Evolutionary conservation across 352 stramenopile genomes (phyloP).

Genomic region (Phytophthora sp.): DNA sequence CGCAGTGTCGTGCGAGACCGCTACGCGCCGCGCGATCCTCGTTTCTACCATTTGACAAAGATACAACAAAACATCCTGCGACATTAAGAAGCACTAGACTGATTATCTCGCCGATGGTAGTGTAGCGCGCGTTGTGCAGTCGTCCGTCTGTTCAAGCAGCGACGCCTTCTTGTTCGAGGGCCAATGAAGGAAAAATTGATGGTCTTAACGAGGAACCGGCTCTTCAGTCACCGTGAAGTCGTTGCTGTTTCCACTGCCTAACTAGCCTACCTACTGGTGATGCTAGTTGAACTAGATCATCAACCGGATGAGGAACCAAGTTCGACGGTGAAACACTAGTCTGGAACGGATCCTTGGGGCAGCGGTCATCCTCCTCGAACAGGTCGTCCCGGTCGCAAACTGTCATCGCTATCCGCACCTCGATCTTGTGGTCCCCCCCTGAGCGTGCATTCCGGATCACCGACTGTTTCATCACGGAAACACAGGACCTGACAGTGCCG

Average conservation of each 20-base stretch:
- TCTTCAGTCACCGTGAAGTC: conserved; percentile 9
- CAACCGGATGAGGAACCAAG: conserved; percentile 7
- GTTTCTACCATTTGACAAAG: too few species aligned
- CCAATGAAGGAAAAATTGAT: background rate
- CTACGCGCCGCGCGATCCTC: too few species aligned
- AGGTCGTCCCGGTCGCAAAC: conserved; percentile 17
- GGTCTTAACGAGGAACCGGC: background rate
- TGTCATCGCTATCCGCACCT: conserved; percentile 29
- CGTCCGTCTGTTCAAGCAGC: conserved; percentile 12
- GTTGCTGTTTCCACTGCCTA: background rate
- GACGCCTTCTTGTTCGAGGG: conserved; percentile 37
- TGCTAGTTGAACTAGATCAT: too few species aligned
- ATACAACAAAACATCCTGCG: too few species aligned
- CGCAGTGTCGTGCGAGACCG: too few species aligned
- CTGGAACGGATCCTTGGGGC: conserved; percentile 13
- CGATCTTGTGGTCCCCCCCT: conserved; percentile 31
- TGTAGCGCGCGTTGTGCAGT: too few species aligned
- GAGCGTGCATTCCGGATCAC: conserved; percentile 19
- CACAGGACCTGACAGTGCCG: conserved; percentile 12
- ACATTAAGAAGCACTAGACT: too few species aligned
- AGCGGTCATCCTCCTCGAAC: conserved; percentile 6
- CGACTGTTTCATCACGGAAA: conserved; percentile 29
- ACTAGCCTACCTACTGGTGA: too few species aligned
- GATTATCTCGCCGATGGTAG: too few species aligned
- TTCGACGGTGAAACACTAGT: background rate